Evolutionary conservation across 192 early-diverging fungal genomes (phyloP), one percentile per base, ranked within the genome.

Genomic region (Rhizoclosmatium globosum): DNA sequence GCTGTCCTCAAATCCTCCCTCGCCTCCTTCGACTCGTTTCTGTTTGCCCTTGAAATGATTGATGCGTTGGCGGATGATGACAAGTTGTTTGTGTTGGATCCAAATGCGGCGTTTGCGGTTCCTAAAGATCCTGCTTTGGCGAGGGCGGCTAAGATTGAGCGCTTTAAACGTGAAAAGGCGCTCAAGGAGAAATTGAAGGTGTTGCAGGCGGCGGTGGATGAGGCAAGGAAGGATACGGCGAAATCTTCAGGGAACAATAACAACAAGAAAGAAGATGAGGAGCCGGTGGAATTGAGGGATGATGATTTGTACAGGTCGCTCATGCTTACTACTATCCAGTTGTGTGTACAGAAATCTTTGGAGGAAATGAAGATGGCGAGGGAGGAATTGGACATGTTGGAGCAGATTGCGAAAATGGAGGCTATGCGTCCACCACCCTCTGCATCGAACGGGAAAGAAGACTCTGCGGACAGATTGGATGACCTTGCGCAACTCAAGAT

Each of bases 261-360:
- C 0, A 62, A 62, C 38, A 31, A 31, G 7, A 19, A 62, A 19
- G 50, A 78, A 47, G 77, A 85, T n/a, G 75, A 76, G 42, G 74
- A 78, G 9, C 91, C 91, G 19, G 78, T 89, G 2, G 89, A 81
- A 41, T 44, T 75, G 13, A 82, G 81, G n/a, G 81, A 92, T 68
- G 94, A 95, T 3, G 95, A 97, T 42, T 74, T 92, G 47, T 89
- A 93, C 62, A 93, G 97, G 9, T 91, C 95, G 13, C 79, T 92
- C 66, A 87, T 91, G 3, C 59, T 95, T 46, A 88, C 90, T n/a
- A 87, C 93, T 17, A 83, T 98, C 59, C 87, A 94, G 38, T 85
- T 94, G 2, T 88, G 90, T 68, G 87, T 95, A 13, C 86, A 94
- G 69, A 88, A 92, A 74, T 84, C 93, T 0, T 76, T 94, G 45